A percentile compares a stretch with the other conserved stretches of the same genome.
phyloP scores from a whole-genome alignment of 1,284 basidiomycete genomes.

The Cystobasidiaceae sp. region DNA sequence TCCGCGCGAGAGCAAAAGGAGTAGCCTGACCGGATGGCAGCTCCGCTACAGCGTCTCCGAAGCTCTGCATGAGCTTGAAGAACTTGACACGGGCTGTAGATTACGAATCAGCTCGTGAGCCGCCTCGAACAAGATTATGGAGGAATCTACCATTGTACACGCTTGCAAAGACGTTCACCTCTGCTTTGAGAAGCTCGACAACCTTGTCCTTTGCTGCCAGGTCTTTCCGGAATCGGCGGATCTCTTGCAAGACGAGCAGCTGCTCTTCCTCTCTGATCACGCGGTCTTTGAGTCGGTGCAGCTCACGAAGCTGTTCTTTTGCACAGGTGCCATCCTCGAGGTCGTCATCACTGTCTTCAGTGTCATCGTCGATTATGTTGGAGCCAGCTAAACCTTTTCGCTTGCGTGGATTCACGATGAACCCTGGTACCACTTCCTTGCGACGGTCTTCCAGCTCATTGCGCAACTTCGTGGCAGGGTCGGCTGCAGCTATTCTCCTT shows the following conservation, averaged over 20 bases:
- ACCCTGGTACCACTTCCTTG: slow-evolving; percentile 2
- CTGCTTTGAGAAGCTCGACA: slow-evolving; percentile 34
- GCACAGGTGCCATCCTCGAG: neutral
- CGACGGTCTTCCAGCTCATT: slow-evolving; percentile 12
- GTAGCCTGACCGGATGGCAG: neutral
- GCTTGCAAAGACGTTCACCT: slow-evolving; percentile 31
- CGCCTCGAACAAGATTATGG: too few species aligned
- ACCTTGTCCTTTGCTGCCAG: slow-evolving; percentile 34
- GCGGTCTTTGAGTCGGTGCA: slow-evolving; percentile 14
- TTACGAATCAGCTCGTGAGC: neutral
- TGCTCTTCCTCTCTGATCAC: neutral
- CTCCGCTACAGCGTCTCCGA: slow-evolving; percentile 20
- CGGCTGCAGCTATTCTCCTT: slow-evolving; percentile 20
- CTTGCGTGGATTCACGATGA: neutral
- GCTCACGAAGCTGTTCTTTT: neutral
- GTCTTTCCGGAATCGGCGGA: slow-evolving; percentile 8
- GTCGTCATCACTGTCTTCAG: too few species aligned
- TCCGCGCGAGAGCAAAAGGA: slow-evolving; percentile 27
- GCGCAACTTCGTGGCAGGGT: slow-evolving; percentile 20
- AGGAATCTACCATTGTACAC: slow-evolving; percentile 38
- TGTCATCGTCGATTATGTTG: neutral
- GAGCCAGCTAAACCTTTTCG: neutral
- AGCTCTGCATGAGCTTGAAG: slow-evolving; percentile 35
- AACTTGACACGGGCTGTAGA: slow-evolving; percentile 33
- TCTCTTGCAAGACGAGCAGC: neutral